Evolutionary conservation across 306 rosid genomes (phyloP).

Genomic region (Malus sieversii): DNA sequence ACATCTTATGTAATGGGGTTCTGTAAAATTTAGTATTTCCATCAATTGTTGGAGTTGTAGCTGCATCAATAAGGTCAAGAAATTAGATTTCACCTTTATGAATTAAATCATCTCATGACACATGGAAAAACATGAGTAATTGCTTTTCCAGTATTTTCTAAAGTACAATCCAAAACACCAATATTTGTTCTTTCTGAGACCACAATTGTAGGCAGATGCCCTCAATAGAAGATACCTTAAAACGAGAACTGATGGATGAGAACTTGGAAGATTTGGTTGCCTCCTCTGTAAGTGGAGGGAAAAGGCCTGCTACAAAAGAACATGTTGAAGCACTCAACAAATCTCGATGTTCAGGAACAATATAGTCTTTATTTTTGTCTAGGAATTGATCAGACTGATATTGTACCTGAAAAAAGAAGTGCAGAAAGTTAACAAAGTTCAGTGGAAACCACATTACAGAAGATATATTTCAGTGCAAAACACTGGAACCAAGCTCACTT

Average conservation of each 20-base stretch:
- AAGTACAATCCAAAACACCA: neutral
- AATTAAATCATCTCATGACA: neutral
- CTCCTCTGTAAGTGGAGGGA: conserved; percentile 76
- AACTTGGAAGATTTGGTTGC: conserved; percentile 72
- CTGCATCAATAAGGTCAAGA: conserved; percentile 45
- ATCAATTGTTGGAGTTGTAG: conserved; percentile 88
- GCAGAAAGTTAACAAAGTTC: conserved; percentile 10
- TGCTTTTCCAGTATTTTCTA: neutral
- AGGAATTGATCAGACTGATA: conserved; percentile 84
- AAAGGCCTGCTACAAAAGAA: conserved; percentile 73
- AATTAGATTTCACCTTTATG: conserved; percentile 23
- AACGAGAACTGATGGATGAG: conserved; percentile 90
- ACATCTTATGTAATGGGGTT: conserved; percentile 93
- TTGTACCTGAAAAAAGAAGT: conserved; percentile 61
- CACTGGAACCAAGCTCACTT: conserved; percentile 44
- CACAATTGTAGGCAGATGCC: neutral
- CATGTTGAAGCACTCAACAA: conserved; percentile 77
- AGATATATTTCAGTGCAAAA: conserved; percentile 8
- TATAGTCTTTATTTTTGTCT: conserved; percentile 92
- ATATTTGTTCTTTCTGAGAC: neutral
- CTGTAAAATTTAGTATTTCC: conserved; percentile 68
- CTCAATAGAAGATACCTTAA: conserved; percentile 49
- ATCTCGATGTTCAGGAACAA: conserved; percentile 92
- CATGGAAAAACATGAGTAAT: neutral
- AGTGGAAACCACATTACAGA: conserved; percentile 8